A percentile compares a stretch with the other conserved stretches of the same genome.
Conservation (phyloP, 148 eudicot genomes). For the Pouteria glomerata region DNA sequence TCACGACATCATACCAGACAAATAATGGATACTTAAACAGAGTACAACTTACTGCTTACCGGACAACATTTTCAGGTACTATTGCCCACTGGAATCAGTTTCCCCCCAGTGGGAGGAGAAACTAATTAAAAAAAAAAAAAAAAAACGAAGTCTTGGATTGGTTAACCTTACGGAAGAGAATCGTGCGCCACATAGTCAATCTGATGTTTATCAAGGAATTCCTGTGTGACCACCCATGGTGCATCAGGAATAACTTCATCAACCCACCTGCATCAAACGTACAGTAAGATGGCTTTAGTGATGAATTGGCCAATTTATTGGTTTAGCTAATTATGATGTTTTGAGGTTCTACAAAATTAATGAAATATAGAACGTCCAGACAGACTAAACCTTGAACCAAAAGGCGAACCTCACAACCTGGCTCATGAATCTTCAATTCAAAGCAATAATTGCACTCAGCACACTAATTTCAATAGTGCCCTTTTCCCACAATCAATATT, state of each 20-base stretch:
- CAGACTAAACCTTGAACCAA: background rate
- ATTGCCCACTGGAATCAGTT: background rate
- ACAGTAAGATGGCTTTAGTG: background rate
- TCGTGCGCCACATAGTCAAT: slow-evolving; percentile 78
- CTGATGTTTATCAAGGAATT: slow-evolving; percentile 60
- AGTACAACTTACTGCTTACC: background rate
- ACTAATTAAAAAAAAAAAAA: background rate
- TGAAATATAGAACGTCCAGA: background rate
- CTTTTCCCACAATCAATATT: background rate
- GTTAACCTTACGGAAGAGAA: slow-evolving; percentile 67
- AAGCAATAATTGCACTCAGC: background rate
- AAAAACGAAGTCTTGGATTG: slow-evolving; percentile 17
- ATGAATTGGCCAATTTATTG: background rate
- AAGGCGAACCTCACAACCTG: background rate
- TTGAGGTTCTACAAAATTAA: background rate
- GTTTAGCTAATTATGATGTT: background rate
- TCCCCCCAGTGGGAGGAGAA: background rate
- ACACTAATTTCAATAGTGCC: background rate
- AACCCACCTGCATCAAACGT: slow-evolving; percentile 52
- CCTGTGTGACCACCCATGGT: slow-evolving; percentile 63
- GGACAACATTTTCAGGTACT: background rate
- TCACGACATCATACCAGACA: background rate
- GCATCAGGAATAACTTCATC: slow-evolving; percentile 87
- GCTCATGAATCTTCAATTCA: background rate
- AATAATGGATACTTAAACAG: background rate